Evolutionary conservation across 2,329 filamentous ascomycete species (phyloP).

Genomic region (Fusarium concolor): DNA sequence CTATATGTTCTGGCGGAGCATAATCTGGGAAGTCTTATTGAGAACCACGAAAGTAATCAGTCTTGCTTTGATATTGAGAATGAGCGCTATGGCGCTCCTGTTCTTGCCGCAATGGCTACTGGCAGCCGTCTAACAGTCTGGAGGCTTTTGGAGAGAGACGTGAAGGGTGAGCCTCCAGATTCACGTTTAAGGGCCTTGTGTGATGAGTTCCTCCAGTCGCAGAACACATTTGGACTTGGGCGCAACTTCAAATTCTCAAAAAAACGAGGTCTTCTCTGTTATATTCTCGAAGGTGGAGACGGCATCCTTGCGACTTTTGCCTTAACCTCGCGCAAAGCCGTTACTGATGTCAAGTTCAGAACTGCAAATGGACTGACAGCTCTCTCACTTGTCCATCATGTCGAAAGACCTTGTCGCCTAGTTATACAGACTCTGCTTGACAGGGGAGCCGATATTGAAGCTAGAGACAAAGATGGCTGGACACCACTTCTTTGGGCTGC

Average conservation of each 20-base stretch:
- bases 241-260: neutral
- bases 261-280: neutral
- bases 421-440: neutral
- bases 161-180: accelerated
- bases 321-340: accelerated
- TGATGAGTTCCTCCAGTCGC: accelerated
- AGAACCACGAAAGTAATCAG: accelerated
- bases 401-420: accelerated
- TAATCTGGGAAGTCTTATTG: accelerated
- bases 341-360: accelerated
- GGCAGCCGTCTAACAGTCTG: neutral
- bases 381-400: accelerated
- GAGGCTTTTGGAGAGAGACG: neutral
- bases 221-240: accelerated
- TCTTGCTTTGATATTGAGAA: neutral
- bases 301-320: neutral
- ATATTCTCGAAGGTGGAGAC: neutral
- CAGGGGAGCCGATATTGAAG: neutral
- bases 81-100: neutral
- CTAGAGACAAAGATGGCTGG: neutral
- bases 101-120: neutral
- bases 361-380: accelerated
- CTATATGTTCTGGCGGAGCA: conserved; percentile 20
- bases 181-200: neutral
- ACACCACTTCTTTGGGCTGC: neutral